Evolutionary conservation across 805 yeast species (phyloP), one percentile per base, ranked within the genome.

Genomic region (Cyberlindnera euphorbiae): DNA sequence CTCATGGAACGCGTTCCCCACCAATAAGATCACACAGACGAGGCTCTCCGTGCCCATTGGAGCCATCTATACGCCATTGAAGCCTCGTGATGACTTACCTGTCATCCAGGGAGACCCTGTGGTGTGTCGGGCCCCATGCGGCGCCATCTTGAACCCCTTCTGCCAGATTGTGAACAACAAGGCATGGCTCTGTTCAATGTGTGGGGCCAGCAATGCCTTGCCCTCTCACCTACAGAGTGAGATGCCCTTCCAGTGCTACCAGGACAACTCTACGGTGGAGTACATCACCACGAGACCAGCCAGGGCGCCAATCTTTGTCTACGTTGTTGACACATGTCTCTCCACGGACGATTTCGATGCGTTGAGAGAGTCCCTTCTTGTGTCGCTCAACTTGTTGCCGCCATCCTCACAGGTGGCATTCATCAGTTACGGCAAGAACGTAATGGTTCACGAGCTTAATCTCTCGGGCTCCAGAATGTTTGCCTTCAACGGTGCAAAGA

Each of bases 1-100:
- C 51, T 64, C 82, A 8, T 79, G 85, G 82, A 77, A 75, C 46
- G 62, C 65, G 8, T 57, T 79, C 11, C 83, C 84, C 6, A 62
- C 69, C 28, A 63, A 75, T n/a, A 71, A 69, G 48, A 60, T 67
- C 28, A 79, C 75, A 32, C 71, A 73, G 33, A 63, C 67, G 22
- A 55, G 79, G 34, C 65, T 72, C 33, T 66, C 71, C 1, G 69
- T 77, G 9, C 83, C 83, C 3, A 51, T 75, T 22, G 77, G 79
- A 0, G 66, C 79, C 24, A 46, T 77, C 30, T 77, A 75, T 50
- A 77, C 81, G 6, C 85, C 85, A 1, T 56, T 78, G 42, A 71
- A 71, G 55, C 67, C 63, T 30, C 65, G 70, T 38, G 62, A 57
- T 5, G 63, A 69, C 21, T 38, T 63, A 1, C 54, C 61, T 6